phyloP scores from a whole-genome alignment of 1,139 yeast species.

The Debaryomyces sp. region DNA sequence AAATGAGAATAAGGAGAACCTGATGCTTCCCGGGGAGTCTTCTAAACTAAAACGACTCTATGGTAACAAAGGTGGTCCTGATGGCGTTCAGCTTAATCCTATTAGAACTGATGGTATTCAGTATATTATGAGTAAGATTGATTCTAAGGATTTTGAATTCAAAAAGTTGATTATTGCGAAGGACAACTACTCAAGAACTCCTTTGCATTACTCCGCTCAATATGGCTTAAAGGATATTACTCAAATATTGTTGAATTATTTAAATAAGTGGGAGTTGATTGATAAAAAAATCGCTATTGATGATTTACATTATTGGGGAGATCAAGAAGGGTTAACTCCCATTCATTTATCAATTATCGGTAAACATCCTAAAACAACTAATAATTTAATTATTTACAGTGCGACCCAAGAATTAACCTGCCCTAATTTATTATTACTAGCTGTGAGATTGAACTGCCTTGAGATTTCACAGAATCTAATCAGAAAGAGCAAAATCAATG shows the following conservation, averaged over 20 bases:
- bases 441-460: slow-evolving; percentile 68
- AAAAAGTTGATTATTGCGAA: slow-evolving; percentile 61
- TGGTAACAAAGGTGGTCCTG: slow-evolving; percentile 55
- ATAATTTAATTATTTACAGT: slow-evolving; percentile 56
- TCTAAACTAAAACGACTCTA: slow-evolving; percentile 32
- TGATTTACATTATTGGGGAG: slow-evolving; percentile 70
- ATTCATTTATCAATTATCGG: slow-evolving; percentile 83
- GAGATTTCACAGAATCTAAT: slow-evolving; percentile 59
- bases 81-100: slow-evolving; percentile 46
- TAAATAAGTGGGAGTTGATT: slow-evolving; percentile 32
- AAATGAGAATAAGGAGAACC: slow-evolving; percentile 20
- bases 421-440: slow-evolving; percentile 62
- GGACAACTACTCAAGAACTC: slow-evolving; percentile 81
- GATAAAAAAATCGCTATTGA: slow-evolving; percentile 56
- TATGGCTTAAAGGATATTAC: slow-evolving; percentile 76
- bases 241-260: slow-evolving; percentile 53
- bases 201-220: slow-evolving; percentile 88
- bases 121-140: slow-evolving; percentile 49
- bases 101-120: slow-evolving; percentile 30
- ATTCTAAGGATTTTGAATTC: slow-evolving; percentile 21
- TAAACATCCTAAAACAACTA: slow-evolving; percentile 77
- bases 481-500: slow-evolving; percentile 59
- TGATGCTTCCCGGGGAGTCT: slow-evolving; percentile 40
- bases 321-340: slow-evolving; percentile 81
- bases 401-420: slow-evolving; percentile 37